These are phyloP conservation scores for Tetrapisispora namnaoensis DNA, from an alignment of 805 yeast species.

Conservation along the genomic window DNA sequence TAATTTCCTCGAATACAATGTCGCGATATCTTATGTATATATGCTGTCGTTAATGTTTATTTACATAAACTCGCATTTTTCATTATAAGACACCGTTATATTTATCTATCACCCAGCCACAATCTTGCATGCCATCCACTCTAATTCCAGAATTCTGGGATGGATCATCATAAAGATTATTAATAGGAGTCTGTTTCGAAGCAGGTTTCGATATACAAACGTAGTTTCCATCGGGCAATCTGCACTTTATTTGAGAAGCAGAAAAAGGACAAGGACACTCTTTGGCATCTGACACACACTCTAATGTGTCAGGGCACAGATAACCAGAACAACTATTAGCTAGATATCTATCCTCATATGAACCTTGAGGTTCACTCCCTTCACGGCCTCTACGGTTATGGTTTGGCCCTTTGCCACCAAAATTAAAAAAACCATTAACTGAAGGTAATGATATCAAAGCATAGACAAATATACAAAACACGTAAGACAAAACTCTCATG, in stretches of 20 bases:
- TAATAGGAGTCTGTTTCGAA: conserved; percentile 31
- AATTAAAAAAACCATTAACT: conserved; percentile 31
- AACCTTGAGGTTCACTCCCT: conserved; percentile 14
- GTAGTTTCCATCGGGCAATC: conserved; percentile 53
- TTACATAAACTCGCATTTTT: conserved; percentile 44
- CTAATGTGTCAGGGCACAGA: conserved; percentile 73
- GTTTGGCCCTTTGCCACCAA: conserved; percentile 33
- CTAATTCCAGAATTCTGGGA: conserved; percentile 38
- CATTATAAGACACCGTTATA: neutral
- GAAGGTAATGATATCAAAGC: neutral
- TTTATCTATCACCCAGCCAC: conserved; percentile 65
- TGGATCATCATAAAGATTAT: conserved; percentile 34
- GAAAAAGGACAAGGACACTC: conserved; percentile 92
- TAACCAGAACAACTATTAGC: conserved; percentile 48
- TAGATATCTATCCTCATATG: conserved; percentile 30
- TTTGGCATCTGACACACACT: conserved; percentile 57
- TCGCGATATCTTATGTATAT: neutral
- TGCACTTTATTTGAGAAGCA: conserved; percentile 72
- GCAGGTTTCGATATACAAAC: conserved; percentile 83
- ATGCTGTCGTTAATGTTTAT: neutral
- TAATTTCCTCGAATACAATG: too few relatives aligned
- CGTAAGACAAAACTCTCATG: neutral
- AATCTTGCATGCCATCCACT: conserved; percentile 54
- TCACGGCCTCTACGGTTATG: conserved; percentile 34
- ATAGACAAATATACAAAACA: neutral